These are phyloP conservation scores for Diaporthe caulivora DNA, from an alignment of 2,329 filamentous ascomycete species.

Conservation along the genomic window DNA sequence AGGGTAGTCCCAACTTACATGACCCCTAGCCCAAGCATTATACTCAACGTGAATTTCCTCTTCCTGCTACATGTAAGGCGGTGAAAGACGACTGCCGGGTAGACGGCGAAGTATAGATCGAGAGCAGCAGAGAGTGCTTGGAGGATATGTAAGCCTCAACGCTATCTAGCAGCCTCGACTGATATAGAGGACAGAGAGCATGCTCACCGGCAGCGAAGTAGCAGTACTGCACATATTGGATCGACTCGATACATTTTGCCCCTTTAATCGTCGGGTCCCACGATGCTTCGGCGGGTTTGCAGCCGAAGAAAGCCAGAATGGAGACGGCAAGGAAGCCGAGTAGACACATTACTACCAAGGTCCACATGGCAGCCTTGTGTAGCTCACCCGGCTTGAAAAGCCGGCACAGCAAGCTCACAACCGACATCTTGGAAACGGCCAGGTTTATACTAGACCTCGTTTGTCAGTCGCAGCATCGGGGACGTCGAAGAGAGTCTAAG, in stretches of 20 bases:
- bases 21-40: constrained; percentile 19
- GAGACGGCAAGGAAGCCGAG: constrained; percentile 6
- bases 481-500: no score
- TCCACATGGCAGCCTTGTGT: constrained; percentile 18
- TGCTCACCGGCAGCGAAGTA: constrained; percentile 19
- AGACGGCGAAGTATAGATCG: constrained; percentile 19
- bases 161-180: neutral
- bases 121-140: constrained; percentile 26
- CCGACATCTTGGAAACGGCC: constrained; percentile 23
- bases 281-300: neutral
- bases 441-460: neutral
- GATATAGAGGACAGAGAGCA: no score
- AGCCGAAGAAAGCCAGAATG: constrained; percentile 1
- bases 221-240: constrained; percentile 9
- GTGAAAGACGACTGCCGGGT: constrained; percentile 6
- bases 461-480: neutral
- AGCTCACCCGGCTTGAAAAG: constrained; percentile 14
- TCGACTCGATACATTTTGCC: constrained; percentile 6
- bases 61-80: constrained; percentile 12
- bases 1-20: neutral
- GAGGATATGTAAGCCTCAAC: neutral
- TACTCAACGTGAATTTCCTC: constrained; percentile 14
- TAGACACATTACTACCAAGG: constrained; percentile 1
- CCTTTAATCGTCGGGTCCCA: constrained; percentile 2
- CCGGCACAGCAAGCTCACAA: constrained; percentile 15